Percentiles rank a stretch among this genome's conserved stretches.
phyloP scores from a whole-genome alignment of 345 rosid genomes.

The Sonneratia alba region DNA sequence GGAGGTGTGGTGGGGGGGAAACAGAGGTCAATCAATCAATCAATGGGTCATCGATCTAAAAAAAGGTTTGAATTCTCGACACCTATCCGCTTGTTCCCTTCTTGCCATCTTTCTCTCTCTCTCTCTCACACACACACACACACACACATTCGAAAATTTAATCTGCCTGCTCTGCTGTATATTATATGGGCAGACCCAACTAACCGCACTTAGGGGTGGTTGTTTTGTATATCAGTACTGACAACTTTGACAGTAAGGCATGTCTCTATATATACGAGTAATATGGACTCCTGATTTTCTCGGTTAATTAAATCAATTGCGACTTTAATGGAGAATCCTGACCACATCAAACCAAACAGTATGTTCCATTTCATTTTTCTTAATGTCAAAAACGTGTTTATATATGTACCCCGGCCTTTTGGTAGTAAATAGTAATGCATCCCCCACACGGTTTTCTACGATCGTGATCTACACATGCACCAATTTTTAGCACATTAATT shows the following conservation, averaged over 20 bases:
- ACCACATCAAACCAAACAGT: conserved; percentile 1
- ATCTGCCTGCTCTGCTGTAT: background rate
- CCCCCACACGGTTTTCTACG: too few relatives aligned
- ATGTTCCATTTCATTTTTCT: background rate
- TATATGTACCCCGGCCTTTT: too few relatives aligned
- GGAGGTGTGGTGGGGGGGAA: conserved; percentile 11
- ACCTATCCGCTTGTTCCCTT: conserved; percentile 5
- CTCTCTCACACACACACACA: too few relatives aligned
- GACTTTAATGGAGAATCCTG: background rate
- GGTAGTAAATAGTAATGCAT: too few relatives aligned
- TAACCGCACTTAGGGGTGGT: background rate
- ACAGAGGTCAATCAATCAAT: conserved; percentile 30
- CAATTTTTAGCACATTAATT: too few relatives aligned
- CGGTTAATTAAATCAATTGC: too few relatives aligned
- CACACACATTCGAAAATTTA: background rate
- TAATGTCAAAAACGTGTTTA: too few relatives aligned
- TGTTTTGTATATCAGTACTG: too few relatives aligned
- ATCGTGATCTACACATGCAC: too few relatives aligned
- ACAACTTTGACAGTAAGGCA: background rate
- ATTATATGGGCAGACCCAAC: background rate
- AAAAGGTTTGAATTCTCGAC: conserved; percentile 8
- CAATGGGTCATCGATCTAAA: background rate
- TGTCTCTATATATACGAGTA: too few relatives aligned
- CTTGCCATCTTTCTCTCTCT: conserved; percentile 13
- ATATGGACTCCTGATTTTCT: too few relatives aligned